Evolutionary conservation across 1,139 yeast genomes (phyloP), one percentile per base, ranked within the genome.

Genomic region (Eremothecium coryli): DNA sequence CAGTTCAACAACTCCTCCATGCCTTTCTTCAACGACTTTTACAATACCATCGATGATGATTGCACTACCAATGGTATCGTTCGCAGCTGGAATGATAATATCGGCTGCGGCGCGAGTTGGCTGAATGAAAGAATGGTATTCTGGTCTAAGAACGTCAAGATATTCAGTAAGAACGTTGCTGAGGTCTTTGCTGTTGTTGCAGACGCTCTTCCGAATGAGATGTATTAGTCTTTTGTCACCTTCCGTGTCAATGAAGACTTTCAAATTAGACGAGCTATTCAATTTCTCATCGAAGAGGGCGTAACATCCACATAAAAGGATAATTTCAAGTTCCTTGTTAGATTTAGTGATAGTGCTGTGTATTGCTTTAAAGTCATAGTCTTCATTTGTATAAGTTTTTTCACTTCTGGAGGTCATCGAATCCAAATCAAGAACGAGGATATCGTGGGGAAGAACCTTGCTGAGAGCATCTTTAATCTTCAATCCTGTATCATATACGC

Each of bases 71-170:
- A 54, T 38, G 10, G 35, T 33, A 18, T 51, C 58, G 30, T 45
- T 45, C 11, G 85, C 86, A 33, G 78, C 65, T 3, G 95, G 95
- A 51, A 86, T 66, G 28, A 86, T 73, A 11, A 85, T 75, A 54
- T 86, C 95, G 2, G 95, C 93, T 41, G 64, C 69, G 40, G 76
- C 77, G 55, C 81, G 80, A 2, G 95, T 84, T 22, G 82, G 85
- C 30, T 70, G 70, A 10, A 86, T 78, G 52, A 70, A 82, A 44
- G 76, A 73, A 42, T 68, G 71, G 80, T 80, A 82, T 50, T 86
- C 95, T 3, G 76, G 72, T 39, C 93, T 68, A n/a, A 86, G 73
- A 9, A 68, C 63, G 31, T 69, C 71, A 44, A 86, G 56, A 53
- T 86, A 86, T 20, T 68, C 52, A 38, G 71, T 70, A 20, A 86